Base-by-base conservation (phyloP, 2,329 filamentous ascomycete genomes). In the Mollisiaceae sp. region DNA sequence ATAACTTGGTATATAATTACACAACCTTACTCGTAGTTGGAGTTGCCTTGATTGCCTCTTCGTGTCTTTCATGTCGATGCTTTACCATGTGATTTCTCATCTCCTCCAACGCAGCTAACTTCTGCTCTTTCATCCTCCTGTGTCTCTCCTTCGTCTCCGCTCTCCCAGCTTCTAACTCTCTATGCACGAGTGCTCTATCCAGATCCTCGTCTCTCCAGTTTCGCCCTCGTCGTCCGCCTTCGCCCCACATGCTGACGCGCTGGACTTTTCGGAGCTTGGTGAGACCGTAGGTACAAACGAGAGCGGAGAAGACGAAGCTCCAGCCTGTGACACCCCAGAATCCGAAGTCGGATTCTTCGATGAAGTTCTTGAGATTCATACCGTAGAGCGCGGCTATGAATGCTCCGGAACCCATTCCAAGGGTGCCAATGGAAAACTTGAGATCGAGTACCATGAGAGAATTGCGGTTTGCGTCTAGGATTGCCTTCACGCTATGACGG, bases 331-430 rank as follows among this genome's bases (percentile, higher is more conserved):
- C 89, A 62, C 86, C 86, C 56, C 84, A 85, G 77, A 99, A 98
- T 12, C 94, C 95, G 78, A 92, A 86, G 78, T 92, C 87, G 1
- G 91, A 94, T 77, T 98, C 94, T 81, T 99, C 95, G 73, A 98
- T 93, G 78, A 97, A 98, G 79, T 98, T 98, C 77, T 97, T 96
- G 70, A 99, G 82, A 81, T 99, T 99, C 94, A 98, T 98, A 73
- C 95, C 95, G 83, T 98, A 99, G n/a, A 99, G 88, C n/a, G 94
- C 94, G 9, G 95, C 96, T 73, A 97, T 86, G 76, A 98, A 96
- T 59, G 95, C 97, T 63, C 95, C 95, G 76, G 94, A 93, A 62
- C 93, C 94, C 57, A 98, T 88, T n/a, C 94, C 93, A 4, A 99
- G 86, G 0, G 95, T 98, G 64, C 93, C 92, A 66, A 99, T 94